Evolutionary conservation across 2,329 filamentous ascomycete species (phyloP).

Genomic region (Colletotrichum sp.): DNA sequence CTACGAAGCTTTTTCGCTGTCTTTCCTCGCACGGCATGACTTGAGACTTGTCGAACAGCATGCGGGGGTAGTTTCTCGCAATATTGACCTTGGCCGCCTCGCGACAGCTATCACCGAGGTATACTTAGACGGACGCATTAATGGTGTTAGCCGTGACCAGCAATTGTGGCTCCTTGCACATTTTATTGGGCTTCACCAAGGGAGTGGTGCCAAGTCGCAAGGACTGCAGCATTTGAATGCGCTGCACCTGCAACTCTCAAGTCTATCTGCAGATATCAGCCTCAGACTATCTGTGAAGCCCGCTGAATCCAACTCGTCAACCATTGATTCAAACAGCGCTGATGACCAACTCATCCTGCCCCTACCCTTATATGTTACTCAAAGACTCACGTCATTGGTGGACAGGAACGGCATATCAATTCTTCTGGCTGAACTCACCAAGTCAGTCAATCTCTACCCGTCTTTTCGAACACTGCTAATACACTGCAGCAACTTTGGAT

Average conservation of each 20-base stretch:
- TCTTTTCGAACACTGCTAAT: neutral
- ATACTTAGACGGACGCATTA: constrained; percentile 31
- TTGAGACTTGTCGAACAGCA: constrained; percentile 47
- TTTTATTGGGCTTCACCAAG: constrained; percentile 63
- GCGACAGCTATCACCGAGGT: constrained; percentile 44
- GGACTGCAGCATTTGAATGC: constrained; percentile 52
- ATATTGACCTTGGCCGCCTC: constrained; percentile 44
- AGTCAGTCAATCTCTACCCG: neutral
- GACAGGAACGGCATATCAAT: constrained; percentile 76
- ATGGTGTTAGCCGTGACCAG: constrained; percentile 37
- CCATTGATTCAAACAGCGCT: neutral
- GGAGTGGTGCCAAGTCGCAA: constrained; percentile 35
- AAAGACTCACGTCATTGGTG: constrained; percentile 73
- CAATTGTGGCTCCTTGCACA: constrained; percentile 72
- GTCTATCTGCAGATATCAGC: constrained; percentile 56
- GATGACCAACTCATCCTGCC: constrained; percentile 34
- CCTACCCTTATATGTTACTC: constrained; percentile 63
- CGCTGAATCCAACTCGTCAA: neutral
- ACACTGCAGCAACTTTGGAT: constrained; percentile 11
- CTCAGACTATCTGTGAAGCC: constrained; percentile 40
- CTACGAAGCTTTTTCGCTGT: constrained; percentile 41
- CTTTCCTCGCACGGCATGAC: constrained; percentile 40
- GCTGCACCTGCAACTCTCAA: constrained; percentile 59
- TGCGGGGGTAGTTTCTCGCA: constrained; percentile 36
- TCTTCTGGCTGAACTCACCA: constrained; percentile 45